phyloP scores from a whole-genome alignment of 495 filamentous ascomycete species.

The Haplographium delicatum region DNA sequence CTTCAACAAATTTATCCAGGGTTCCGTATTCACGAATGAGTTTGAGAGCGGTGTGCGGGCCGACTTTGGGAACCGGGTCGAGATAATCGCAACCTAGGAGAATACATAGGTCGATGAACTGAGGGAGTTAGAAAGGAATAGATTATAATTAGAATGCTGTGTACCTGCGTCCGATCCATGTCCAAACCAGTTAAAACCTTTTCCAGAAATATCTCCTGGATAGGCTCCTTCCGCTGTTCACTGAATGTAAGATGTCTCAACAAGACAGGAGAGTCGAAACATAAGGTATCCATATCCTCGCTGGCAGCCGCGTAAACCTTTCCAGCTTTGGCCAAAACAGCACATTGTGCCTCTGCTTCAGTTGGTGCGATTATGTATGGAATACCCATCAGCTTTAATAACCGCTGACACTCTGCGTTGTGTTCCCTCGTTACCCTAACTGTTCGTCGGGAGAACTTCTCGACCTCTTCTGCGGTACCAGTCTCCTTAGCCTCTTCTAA shows the following conservation, averaged over 20 bases:
- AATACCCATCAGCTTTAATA: conserved; percentile 91
- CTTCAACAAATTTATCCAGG: conserved; percentile 80
- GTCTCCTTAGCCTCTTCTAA: conserved; percentile 96
- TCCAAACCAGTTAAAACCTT: conserved; percentile 76
- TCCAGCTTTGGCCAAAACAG: conserved; percentile 79
- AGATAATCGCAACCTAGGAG: conserved; percentile 97
- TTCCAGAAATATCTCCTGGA: conserved; percentile 87
- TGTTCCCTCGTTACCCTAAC: conserved; percentile 95
- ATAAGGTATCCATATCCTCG: conserved; percentile 99
- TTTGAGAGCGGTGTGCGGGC: conserved; percentile 84
- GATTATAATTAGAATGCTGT: too few relatives aligned
- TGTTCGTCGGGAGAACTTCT: conserved; percentile 94
- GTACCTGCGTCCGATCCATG: conserved; percentile 80
- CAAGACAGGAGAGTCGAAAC: conserved; percentile 88
- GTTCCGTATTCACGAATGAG: conserved; percentile 85
- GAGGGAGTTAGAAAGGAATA: neutral
- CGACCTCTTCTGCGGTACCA: conserved; percentile 91
- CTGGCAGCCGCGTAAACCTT: conserved; percentile 96
- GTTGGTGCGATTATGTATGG: conserved; percentile 94
- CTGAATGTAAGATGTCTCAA: conserved; percentile 92
- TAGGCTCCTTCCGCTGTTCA: conserved; percentile 95
- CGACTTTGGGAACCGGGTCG: conserved; percentile 91
- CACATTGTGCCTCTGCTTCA: conserved; percentile 96
- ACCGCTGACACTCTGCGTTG: conserved; percentile 85
- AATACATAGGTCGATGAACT: conserved; percentile 98